Base-by-base conservation (phyloP, 208 protist genomes). In the Trypanosoma rangeli region DNA sequence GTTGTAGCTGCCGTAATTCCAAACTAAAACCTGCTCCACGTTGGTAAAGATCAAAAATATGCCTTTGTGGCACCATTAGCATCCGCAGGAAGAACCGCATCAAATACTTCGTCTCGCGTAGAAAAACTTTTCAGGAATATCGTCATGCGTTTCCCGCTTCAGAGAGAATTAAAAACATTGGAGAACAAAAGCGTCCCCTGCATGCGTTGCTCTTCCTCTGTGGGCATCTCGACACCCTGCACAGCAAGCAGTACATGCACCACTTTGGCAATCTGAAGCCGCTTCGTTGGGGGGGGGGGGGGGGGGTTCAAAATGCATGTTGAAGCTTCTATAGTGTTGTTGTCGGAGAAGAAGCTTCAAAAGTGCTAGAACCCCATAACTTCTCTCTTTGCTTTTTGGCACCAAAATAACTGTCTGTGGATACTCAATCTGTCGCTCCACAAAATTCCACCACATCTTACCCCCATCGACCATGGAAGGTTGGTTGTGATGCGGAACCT, bases 321-420 rank as follows among this genome's bases (percentile, higher is more conserved):
- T 71, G 61, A 80, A 89, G 64, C 75, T 74, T 56, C 75, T 70
- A 63, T 94, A 94, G n/a, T 78, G 68, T 39, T 87, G 63, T 1
- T 84, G 78, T 33, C 67, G 78, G 1, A 57, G 53, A 69, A 89
- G 62, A 24, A 60, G 50, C 8, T 63, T 57, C 49, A 81, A 82
- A 2, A 89, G 35, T 15, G 46, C 58, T 63, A 78, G 80, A 16
- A 86, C 86, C 20, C 63, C 73, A 13, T 57, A 61, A 24, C 73
- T 82, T 20, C 80, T 80, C 0, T 64, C 64, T 0, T 22, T 49
- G 44, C 53, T 5, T 29, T 76, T 65, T 1, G 89, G 89, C 0
- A 86, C 89, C 0, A 78, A 69, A 74, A 94, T 87, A 46, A 89
- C 61, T 61, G 92, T 94, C 37, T 86, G 89, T 9, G 89, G 89